Base-by-base conservation (phyloP, 257 asterid species). In the Thymus mandschuricus region DNA sequence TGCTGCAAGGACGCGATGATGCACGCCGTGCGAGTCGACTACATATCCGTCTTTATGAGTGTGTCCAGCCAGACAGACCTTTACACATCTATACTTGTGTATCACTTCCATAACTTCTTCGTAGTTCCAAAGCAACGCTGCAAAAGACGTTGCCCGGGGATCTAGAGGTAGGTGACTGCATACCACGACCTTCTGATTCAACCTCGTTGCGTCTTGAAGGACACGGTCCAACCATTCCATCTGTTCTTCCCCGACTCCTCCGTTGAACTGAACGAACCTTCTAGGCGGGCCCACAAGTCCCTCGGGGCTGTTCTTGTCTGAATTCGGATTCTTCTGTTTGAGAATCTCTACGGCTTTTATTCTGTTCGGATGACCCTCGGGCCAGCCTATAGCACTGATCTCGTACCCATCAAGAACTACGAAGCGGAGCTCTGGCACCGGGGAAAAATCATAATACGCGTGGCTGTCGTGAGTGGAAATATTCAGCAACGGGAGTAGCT, bases 401-500 rank as follows among this genome's bases (percentile, higher is more conserved):
- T 94, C 99, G 64, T 86, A 94, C 35, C 92, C 96, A 73, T 94
- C 98, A 30, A 94, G 93, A 56, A 91, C 80, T 3, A 94, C 89
- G 49, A 94, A 88, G 75, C 96, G 84, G 73, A 78, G 87, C 41
- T 86, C 95, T 0, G 95, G 95, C 60, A 78, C 48, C 1, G 97
- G 97, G 62, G 96, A 86, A 74, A 94, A 94, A 56, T 94, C 99
- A 60, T 89, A 94, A 74, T 89, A 94, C 75, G 97, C 97, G 69
- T 13, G 76, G 30, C 79, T 69, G 31, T 81, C 77, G 10, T 28
- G 59, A 11, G 83, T 70, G 5, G 76, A 80, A 75, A 95, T 88
- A 75, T 86, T 87, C 75, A 95, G 64, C 30, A 89, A 30, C 7
- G 97, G 98, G 66, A 89, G 96, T 71, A 95, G 61, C 13, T 81